phyloP scores from a whole-genome alignment of 208 protist species.

The Trypanosoma platydactyli region DNA sequence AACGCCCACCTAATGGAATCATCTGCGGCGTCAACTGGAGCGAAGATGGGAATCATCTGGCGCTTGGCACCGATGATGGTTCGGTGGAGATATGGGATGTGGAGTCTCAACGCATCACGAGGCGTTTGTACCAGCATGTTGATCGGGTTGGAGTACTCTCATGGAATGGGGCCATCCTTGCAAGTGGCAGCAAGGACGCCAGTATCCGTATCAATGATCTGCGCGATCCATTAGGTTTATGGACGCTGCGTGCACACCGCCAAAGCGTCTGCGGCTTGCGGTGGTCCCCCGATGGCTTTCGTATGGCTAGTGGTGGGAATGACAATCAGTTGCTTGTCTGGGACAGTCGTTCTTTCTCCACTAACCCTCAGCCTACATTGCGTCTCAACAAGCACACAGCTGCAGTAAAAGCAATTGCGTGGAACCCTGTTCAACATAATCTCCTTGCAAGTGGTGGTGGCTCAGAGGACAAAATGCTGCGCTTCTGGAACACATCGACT shows the following conservation, averaged over 20 bases:
- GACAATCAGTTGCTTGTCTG: slow-evolving; percentile 98
- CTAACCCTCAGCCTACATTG: slow-evolving; percentile 57
- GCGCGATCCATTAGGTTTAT: slow-evolving; percentile 64
- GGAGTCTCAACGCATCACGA: slow-evolving; percentile 69
- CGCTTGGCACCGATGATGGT: slow-evolving; percentile 85
- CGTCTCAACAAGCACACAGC: slow-evolving; percentile 93
- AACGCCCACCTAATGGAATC: slow-evolving; percentile 44
- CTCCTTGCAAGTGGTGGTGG: slow-evolving; percentile 98
- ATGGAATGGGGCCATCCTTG: slow-evolving; percentile 94
- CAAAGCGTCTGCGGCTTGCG: slow-evolving; percentile 97
- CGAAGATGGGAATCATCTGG: slow-evolving; percentile 85
- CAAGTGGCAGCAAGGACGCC: slow-evolving; percentile 93
- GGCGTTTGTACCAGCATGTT: slow-evolving; percentile 86
- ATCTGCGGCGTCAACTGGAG: slow-evolving; percentile 95
- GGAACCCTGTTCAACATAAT: slow-evolving; percentile 95
- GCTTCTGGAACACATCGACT: slow-evolving; percentile 97
- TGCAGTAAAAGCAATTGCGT: slow-evolving; percentile 99
- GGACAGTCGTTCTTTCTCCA: slow-evolving; percentile 68
- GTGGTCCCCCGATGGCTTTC: slow-evolving; percentile 92
- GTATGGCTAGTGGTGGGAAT: slow-evolving; percentile 98
- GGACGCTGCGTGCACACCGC: slow-evolving; percentile 81
- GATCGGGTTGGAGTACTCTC: slow-evolving; percentile 91
- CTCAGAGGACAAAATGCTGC: slow-evolving; percentile 96
- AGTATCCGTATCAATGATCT: slow-evolving; percentile 96
- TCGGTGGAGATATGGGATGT: slow-evolving; percentile 94